Conservation (phyloP, 257 asterid genomes). For the Nicotiana tomentosiformis region DNA sequence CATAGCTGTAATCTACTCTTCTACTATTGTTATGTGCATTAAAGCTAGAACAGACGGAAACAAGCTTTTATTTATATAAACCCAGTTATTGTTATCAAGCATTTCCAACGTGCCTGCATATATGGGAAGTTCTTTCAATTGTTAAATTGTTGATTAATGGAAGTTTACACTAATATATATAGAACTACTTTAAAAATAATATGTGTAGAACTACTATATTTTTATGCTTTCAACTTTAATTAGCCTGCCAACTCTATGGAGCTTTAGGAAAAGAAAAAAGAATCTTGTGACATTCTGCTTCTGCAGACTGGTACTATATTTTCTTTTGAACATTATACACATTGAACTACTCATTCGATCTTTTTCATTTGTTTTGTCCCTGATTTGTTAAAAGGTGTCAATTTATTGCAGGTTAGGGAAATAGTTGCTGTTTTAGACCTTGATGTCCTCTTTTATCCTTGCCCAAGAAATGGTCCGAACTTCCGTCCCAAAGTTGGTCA, state of each 20-base stretch:
- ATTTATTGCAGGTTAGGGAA: conserved; percentile 70
- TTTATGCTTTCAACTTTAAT: neutral
- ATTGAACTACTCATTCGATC: neutral
- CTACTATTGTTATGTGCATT: neutral
- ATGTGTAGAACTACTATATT: neutral
- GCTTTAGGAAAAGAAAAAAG: neutral
- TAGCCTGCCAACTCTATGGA: neutral
- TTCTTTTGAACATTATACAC: neutral
- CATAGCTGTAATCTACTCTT: neutral
- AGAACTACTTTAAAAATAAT: neutral
- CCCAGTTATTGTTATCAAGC: neutral
- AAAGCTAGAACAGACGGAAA: neutral
- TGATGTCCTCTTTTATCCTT: conserved; percentile 84
- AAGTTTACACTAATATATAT: neutral
- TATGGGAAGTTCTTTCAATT: neutral
- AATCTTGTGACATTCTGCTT: neutral
- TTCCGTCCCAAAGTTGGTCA: conserved; percentile 72
- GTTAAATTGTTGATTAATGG: neutral
- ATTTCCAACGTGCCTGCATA: neutral
- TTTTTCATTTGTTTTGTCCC: neutral
- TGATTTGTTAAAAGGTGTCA: neutral
- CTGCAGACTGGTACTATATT: neutral
- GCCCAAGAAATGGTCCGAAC: conserved; percentile 89
- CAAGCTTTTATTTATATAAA: neutral
- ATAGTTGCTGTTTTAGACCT: conserved; percentile 79